phyloP scores from a whole-genome alignment of 2,329 filamentous ascomycete species.

The Bipolaris sorokiniana region DNA sequence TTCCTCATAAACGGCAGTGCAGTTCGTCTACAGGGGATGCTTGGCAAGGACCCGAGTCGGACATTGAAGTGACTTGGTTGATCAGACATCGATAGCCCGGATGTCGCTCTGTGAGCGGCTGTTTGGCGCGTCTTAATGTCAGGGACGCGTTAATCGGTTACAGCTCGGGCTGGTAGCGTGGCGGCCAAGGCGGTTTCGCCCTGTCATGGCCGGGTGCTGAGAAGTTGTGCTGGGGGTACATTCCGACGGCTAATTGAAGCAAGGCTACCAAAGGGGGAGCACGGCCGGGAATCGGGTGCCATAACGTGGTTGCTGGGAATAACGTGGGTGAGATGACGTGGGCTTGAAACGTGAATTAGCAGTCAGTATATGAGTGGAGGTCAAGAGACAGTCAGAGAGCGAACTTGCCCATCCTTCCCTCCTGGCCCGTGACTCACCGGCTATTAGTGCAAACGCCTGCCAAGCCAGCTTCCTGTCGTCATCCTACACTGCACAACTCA shows the following conservation, averaged over 20 bases:
- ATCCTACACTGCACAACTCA: slow-evolving; percentile 22
- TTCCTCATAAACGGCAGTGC: not conserved
- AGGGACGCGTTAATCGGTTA: slow-evolving; percentile 4
- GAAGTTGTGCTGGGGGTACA: not conserved
- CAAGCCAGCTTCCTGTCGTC: slow-evolving; percentile 27
- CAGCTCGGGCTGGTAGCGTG: slow-evolving; percentile 4
- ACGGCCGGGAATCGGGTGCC: not conserved
- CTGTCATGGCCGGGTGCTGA: not conserved
- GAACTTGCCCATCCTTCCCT: not conserved
- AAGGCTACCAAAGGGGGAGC: not conserved
- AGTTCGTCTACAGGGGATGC: slow-evolving; percentile 3
- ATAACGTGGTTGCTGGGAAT: not conserved
- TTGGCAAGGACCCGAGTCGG: not conserved
- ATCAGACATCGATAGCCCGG: not conserved
- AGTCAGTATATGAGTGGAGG: too few species aligned
- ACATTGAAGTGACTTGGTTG: not conserved
- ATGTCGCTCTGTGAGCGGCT: not conserved
- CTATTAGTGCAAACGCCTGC: slow-evolving; percentile 13
- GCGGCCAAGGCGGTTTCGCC: not conserved
- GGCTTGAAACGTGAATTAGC: not conserved
- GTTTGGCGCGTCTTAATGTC: slow-evolving; percentile 7
- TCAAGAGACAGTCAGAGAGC: not conserved
- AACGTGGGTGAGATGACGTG: not conserved
- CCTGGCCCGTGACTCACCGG: not conserved
- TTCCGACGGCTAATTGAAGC: not conserved